These are phyloP conservation scores for Rhizopogon vinicolor DNA, from an alignment of 768 basidiomycete genomes.

Conservation along the genomic window DNA sequence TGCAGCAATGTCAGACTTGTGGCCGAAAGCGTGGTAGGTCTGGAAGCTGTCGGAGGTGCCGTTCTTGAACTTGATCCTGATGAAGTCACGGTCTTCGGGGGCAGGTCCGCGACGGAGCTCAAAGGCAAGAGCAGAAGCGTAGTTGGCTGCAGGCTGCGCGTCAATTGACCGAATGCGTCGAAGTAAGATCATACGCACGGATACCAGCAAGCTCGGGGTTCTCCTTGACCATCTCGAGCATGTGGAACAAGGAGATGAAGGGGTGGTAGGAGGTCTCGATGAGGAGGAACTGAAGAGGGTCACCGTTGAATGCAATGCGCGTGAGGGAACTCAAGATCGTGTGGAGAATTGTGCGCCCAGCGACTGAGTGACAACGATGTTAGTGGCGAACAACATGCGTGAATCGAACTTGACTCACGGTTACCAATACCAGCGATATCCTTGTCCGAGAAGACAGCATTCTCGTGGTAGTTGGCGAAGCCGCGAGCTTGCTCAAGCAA, in stretches of 20 bases:
- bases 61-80: constrained; percentile 85
- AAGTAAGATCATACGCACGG: constrained; percentile 42
- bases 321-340: constrained; percentile 68
- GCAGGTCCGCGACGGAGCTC: constrained; percentile 75
- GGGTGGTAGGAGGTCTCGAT: constrained; percentile 86
- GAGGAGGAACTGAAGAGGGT: constrained; percentile 75
- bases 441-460: constrained; percentile 62
- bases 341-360: constrained; percentile 74
- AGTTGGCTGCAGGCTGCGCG: constrained; percentile 48
- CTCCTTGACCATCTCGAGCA: constrained; percentile 56
- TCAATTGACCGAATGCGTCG: constrained; percentile 11
- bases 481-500: constrained; percentile 69
- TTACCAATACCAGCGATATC: constrained; percentile 69
- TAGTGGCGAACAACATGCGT: background rate
- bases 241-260: constrained; percentile 84
- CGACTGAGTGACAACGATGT: constrained; percentile 45
- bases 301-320: constrained; percentile 73
- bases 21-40: constrained; percentile 70
- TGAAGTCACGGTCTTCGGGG: constrained; percentile 74
- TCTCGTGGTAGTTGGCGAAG: constrained; percentile 78
- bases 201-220: constrained; percentile 59
- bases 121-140: constrained; percentile 67
- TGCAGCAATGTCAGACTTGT: constrained; percentile 71
- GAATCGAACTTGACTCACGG: constrained; percentile 44
- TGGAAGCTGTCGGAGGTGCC: constrained; percentile 62